Evolutionary conservation across 441 rosid species (phyloP).

Genomic region (Theobroma grandiflorum): DNA sequence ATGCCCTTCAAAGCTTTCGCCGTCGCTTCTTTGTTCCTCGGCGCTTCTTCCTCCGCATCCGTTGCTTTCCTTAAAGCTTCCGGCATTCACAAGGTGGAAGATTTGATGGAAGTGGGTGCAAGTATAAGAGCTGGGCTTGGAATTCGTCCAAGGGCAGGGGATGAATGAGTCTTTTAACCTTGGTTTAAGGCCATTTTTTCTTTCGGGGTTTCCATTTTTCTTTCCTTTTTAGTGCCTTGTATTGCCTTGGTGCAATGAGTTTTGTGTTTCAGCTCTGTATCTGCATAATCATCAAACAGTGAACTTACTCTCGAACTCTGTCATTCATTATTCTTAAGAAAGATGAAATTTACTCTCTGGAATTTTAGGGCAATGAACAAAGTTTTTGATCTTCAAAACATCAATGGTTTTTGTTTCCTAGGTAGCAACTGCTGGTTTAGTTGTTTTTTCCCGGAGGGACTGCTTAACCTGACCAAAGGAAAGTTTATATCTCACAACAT

Average conservation of each 20-base stretch:
- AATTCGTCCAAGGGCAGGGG: conserved; percentile 39
- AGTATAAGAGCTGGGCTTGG: conserved; percentile 58
- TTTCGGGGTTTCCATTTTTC: neutral
- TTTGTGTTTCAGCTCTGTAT: neutral
- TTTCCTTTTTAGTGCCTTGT: neutral
- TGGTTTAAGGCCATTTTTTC: neutral
- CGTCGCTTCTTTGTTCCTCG: conserved; percentile 78
- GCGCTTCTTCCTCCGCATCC: conserved; percentile 64
- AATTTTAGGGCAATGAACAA: too few relatives aligned
- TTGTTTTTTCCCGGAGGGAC: too few relatives aligned
- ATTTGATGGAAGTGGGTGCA: conserved; percentile 64
- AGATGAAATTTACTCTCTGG: neutral
- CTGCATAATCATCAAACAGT: neutral
- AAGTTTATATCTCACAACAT: too few relatives aligned
- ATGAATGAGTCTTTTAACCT: conserved; percentile 30
- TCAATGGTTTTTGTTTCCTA: neutral
- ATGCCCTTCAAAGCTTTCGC: conserved; percentile 76
- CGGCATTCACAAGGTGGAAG: conserved; percentile 76
- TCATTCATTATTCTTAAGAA: neutral
- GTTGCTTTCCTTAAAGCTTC: conserved; percentile 59
- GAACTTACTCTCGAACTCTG: neutral
- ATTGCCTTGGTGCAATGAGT: neutral
- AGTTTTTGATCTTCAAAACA: neutral
- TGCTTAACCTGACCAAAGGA: neutral
- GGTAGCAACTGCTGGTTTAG: neutral